Conservation (phyloP, 345 rosid species). For the Eutrema japonicum region DNA sequence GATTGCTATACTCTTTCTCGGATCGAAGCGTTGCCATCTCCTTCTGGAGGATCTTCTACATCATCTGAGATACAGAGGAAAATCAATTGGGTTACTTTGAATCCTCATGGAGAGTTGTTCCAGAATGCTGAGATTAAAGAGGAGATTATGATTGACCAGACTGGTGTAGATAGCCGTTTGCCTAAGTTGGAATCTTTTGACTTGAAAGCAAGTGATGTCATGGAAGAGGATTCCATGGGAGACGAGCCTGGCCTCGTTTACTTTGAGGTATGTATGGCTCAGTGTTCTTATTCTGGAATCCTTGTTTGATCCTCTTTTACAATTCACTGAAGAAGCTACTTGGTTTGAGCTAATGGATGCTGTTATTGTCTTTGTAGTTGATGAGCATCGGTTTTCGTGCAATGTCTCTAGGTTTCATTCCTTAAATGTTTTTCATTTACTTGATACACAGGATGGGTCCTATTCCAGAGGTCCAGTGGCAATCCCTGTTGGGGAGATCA, state of each 20-base stretch:
- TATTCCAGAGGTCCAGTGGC: slow-evolving; percentile 87
- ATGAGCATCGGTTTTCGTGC: not conserved
- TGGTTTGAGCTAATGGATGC: not conserved
- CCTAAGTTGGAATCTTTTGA: slow-evolving; percentile 71
- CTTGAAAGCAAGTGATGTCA: slow-evolving; percentile 67
- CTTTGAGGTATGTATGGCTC: slow-evolving; percentile 68
- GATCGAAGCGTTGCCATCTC: slow-evolving; percentile 53
- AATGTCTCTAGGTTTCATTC: not conserved
- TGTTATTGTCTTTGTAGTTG: not conserved
- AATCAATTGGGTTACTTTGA: slow-evolving; percentile 88
- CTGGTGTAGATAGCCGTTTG: slow-evolving; percentile 43
- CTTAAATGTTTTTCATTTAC: not conserved
- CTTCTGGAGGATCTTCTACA: slow-evolving; percentile 37
- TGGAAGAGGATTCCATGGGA: slow-evolving; percentile 90
- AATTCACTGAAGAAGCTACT: slow-evolving; percentile 6
- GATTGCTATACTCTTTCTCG: slow-evolving; percentile 77
- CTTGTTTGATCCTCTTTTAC: not conserved
- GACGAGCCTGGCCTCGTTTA: slow-evolving; percentile 77
- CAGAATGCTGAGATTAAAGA: slow-evolving; percentile 43
- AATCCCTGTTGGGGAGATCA: slow-evolving; percentile 68
- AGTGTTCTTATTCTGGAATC: not conserved
- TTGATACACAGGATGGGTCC: slow-evolving; percentile 75
- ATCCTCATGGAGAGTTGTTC: slow-evolving; percentile 72
- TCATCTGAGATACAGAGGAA: slow-evolving; percentile 66
- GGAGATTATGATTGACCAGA: slow-evolving; percentile 22